Percentiles rank a stretch among this genome's conserved stretches.
These are phyloP conservation scores for Plantago rigida DNA, from an alignment of 305 asterid genomes.

Conservation along the genomic window DNA sequence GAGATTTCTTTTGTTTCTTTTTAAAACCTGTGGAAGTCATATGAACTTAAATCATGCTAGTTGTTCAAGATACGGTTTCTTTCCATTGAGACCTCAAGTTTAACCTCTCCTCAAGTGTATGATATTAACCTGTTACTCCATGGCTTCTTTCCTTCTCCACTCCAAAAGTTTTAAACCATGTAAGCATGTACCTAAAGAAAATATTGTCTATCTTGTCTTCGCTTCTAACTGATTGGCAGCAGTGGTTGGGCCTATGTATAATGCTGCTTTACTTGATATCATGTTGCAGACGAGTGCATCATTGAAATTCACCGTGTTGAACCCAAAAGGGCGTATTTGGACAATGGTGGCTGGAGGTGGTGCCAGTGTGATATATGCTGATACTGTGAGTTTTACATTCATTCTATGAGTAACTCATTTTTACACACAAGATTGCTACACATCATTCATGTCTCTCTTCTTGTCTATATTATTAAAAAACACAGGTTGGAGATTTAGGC, in stretches of 20 bases:
- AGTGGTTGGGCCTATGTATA: neutral
- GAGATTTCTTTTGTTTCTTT: too few species aligned
- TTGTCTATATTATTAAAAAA: neutral
- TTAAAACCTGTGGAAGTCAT: too few species aligned
- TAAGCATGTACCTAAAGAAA: too few species aligned
- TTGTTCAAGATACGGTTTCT: neutral
- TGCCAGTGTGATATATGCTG: slow-evolving; percentile 89
- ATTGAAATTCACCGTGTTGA: slow-evolving; percentile 76
- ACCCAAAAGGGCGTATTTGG: slow-evolving; percentile 93
- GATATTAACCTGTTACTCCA: too few species aligned
- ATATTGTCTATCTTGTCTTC: too few species aligned
- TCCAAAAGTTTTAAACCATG: too few species aligned
- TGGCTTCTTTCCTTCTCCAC: too few species aligned
- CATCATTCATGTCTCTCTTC: neutral
- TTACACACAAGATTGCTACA: neutral
- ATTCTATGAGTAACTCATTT: slow-evolving; percentile 7
- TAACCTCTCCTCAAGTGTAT: too few species aligned
- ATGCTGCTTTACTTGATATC: slow-evolving; percentile 11
- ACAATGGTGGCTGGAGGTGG: slow-evolving; percentile 99
- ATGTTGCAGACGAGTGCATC: slow-evolving; percentile 80
- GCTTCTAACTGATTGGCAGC: too few species aligned
- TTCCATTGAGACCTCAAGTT: neutral
- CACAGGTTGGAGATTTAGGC: slow-evolving; percentile 76
- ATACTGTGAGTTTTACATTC: slow-evolving; percentile 53
- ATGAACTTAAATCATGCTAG: neutral